Conservation (phyloP, 257 asterid species). For the Petrea volubilis region DNA sequence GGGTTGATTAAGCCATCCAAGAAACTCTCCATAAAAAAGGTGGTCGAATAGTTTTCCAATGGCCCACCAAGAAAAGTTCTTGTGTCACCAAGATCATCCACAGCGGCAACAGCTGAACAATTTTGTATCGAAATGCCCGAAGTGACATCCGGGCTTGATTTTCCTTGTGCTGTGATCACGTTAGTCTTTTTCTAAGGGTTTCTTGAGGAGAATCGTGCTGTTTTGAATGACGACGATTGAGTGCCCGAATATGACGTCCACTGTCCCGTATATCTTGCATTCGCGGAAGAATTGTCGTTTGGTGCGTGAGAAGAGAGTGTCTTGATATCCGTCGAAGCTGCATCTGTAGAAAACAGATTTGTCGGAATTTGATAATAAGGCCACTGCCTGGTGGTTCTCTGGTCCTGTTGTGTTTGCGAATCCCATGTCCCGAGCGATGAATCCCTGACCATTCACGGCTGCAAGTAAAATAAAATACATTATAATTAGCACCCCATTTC, state of each 20-base stretch:
- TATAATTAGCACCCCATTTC: too few relatives aligned
- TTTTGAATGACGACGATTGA: constrained; percentile 39
- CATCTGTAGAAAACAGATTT: constrained; percentile 32
- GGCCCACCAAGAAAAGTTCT: constrained; percentile 39
- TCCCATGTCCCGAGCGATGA: constrained; percentile 37
- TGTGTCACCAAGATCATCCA: constrained; percentile 22
- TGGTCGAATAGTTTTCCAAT: constrained; percentile 30
- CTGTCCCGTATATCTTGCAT: constrained; percentile 39
- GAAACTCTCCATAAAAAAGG: constrained; percentile 12
- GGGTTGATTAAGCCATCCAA: constrained; percentile 25
- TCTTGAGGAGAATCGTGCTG: constrained; percentile 19
- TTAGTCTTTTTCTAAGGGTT: constrained; percentile 32
- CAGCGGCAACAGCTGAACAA: constrained; percentile 8
- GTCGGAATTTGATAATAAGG: constrained; percentile 37
- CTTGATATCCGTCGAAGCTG: constrained; percentile 40
- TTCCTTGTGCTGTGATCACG: constrained; percentile 36
- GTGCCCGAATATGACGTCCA: constrained; percentile 45
- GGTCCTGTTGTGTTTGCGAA: constrained; percentile 45
- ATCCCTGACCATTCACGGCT: constrained; percentile 43
- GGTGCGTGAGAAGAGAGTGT: constrained; percentile 29
- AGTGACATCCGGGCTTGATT: not conserved
- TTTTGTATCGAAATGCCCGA: constrained; percentile 38
- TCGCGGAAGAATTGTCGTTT: constrained; percentile 38
- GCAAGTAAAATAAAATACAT: not conserved
- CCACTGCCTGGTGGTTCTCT: constrained; percentile 33